Evolutionary conservation across 2,329 filamentous ascomycete genomes (phyloP).

Genomic region (Fusarium sp.): DNA sequence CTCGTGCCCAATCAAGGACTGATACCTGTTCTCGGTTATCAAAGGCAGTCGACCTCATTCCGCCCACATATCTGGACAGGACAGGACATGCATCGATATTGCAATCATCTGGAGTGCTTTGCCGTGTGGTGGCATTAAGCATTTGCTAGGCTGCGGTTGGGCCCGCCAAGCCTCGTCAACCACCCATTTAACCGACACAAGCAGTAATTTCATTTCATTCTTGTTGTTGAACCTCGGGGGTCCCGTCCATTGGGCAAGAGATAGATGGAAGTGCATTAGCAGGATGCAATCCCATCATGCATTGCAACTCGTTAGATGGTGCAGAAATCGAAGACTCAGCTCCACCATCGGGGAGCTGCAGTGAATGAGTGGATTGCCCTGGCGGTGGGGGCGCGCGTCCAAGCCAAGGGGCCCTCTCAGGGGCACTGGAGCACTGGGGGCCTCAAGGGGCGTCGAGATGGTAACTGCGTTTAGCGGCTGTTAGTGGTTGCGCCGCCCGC

Average conservation of each 20-base stretch:
- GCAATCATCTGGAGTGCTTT: neutral
- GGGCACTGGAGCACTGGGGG: slow-evolving; percentile 22
- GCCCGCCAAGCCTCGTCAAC: slow-evolving; percentile 12
- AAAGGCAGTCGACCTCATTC: neutral
- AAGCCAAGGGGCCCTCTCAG: slow-evolving; percentile 14
- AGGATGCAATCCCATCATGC: slow-evolving; percentile 2
- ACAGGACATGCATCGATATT: slow-evolving; percentile 6
- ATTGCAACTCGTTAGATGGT: neutral
- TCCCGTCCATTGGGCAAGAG: slow-evolving; percentile 13
- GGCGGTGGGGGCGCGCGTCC: slow-evolving; percentile 13
- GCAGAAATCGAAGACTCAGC: slow-evolving; percentile 3
- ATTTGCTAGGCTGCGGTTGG: slow-evolving; percentile 9
- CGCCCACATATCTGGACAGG: neutral
- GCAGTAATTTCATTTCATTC: slow-evolving; percentile 2
- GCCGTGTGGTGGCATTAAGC: slow-evolving; percentile 27
- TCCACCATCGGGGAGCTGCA: slow-evolving; percentile 13
- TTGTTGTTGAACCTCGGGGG: neutral
- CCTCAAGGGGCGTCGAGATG: slow-evolving; percentile 32
- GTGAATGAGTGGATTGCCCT: slow-evolving; percentile 2
- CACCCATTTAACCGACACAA: slow-evolving; percentile 14
- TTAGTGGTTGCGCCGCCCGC: slow-evolving; percentile 33
- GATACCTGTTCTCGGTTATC: neutral
- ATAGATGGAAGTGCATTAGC: slow-evolving; percentile 3
- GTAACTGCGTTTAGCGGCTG: slow-evolving; percentile 37
- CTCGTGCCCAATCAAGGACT: neutral